These are phyloP conservation scores for Arthrobotrys megalospora DNA, from an alignment of 2,329 filamentous ascomycete species.

Conservation along the genomic window DNA sequence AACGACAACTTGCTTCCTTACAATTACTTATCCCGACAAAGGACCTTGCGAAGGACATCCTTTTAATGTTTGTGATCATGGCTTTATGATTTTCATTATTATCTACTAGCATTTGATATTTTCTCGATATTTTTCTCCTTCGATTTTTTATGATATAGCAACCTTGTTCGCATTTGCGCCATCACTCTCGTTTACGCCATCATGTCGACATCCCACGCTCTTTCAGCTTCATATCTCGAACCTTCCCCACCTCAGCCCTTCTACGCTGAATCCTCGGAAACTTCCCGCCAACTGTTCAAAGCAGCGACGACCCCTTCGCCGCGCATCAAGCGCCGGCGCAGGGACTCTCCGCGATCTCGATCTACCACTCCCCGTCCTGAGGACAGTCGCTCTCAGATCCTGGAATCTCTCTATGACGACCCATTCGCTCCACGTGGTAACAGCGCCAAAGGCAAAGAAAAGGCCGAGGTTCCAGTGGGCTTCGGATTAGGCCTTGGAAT, in stretches of 20 bases:
- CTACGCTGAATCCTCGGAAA: slow-evolving; percentile 58
- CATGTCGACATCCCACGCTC: slow-evolving; percentile 49
- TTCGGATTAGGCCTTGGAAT: slow-evolving; percentile 57
- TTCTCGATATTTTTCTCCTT: background rate
- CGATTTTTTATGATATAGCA: slow-evolving; percentile 20
- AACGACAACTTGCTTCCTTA: background rate
- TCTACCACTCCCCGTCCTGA: slow-evolving; percentile 44
- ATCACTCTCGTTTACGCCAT: slow-evolving; percentile 44
- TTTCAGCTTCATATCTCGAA: slow-evolving; percentile 37
- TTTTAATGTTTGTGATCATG: slow-evolving; percentile 35
- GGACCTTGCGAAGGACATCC: background rate
- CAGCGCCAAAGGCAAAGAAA: slow-evolving; percentile 45
- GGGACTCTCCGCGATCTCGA: slow-evolving; percentile 38
- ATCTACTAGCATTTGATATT: slow-evolving; percentile 9
- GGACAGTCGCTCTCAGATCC: slow-evolving; percentile 38
- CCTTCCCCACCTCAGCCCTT: slow-evolving; percentile 47
- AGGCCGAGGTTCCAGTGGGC: slow-evolving; percentile 35
- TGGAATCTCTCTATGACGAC: slow-evolving; percentile 34
- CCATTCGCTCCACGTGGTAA: slow-evolving; percentile 37
- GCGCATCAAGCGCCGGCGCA: slow-evolving; percentile 45
- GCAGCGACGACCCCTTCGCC: slow-evolving; percentile 55
- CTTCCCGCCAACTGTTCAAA: slow-evolving; percentile 51
- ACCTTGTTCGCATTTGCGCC: slow-evolving; percentile 22
- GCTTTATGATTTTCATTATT: slow-evolving; percentile 22
- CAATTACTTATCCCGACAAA: background rate